A percentile compares a stretch with the other conserved stretches of the same genome.
Evolutionary conservation across 225 moss, liverwort and hornwort species (phyloP).

Genomic region (Antitrichia curtipendula): DNA sequence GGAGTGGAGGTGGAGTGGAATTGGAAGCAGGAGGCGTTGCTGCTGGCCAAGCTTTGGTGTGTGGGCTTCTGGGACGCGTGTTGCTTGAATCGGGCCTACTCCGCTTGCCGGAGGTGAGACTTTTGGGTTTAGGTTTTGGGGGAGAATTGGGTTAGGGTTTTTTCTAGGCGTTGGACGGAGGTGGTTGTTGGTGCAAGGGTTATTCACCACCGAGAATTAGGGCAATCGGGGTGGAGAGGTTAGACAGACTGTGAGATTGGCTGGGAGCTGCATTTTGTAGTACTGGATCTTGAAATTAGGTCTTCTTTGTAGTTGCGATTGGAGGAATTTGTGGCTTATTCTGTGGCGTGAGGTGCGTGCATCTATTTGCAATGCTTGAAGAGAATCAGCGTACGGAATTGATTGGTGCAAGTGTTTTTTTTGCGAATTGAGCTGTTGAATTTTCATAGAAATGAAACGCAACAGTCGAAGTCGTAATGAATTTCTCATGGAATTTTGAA

Average conservation of each 20-base stretch:
- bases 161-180: background rate
- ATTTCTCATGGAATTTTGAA: background rate
- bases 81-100: slow-evolving; percentile 45
- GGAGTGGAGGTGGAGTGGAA: slow-evolving; percentile 1
- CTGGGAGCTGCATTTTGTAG: background rate
- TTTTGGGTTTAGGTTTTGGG: background rate
- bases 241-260: background rate
- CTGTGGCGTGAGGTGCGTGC: background rate
- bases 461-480: background rate
- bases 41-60: slow-evolving; percentile 36
- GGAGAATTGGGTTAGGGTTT: background rate
- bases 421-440: background rate
- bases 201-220: background rate
- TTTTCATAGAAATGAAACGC: background rate
- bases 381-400: background rate
- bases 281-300: background rate
- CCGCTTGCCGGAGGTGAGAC: slow-evolving; percentile 39
- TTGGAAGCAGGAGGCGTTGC: slow-evolving; percentile 26
- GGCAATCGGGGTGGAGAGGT: background rate
- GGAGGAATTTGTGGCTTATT: background rate
- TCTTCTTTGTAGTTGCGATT: background rate
- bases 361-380: background rate
- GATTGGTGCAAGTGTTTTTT: background rate
- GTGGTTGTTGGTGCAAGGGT: background rate
- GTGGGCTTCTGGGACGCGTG: slow-evolving; percentile 53